Evolutionary conservation across 768 basidiomycete species (phyloP), one percentile per base, ranked within the genome.

Genomic region (Suillus lakei): DNA sequence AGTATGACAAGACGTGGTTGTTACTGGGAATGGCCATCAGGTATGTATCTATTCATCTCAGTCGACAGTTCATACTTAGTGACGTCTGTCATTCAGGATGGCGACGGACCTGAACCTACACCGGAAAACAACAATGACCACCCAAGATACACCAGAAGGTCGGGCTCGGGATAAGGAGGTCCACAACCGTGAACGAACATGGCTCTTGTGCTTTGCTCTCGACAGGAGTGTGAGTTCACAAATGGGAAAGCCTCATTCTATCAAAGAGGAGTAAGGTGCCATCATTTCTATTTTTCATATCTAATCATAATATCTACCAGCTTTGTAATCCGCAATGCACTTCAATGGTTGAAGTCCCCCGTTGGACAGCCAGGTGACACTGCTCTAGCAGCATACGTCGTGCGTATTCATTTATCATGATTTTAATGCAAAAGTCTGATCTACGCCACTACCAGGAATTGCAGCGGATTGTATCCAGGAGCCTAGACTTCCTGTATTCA

Each of bases 41-140:
- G 90, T 89, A 65, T 59, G 87, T 80, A 51, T 53, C 36, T 13
- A 30, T 28, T 44, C 55, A 15, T 60, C 39, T 46, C 13, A n/a
- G 5, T 13, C 16, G 21, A 23, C 44, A 41, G 26, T 12, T 41
- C 4, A 6, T 30, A 5, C 28, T 53, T 16, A 41, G 62, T 73
- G 64, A 77, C 66, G 44, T 13, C 21, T 30, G 15, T 23, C 62
- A 62, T 54, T 18, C 71, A 94, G 96, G 62, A 96, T 98, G 92
- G 98, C 91, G 12, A 97, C 93, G 16, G 98, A 99, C 78, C 81
- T 99, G 39, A 99, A 98, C 75, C 78, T 99, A 63, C 96, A 99
- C 74, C 89, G 96, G 62, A 96, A 97, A 75, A 91, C 91, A 9
- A 81, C 80, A 23, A 74, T 79, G 41, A 78, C 80, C 26, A 86